These are phyloP conservation scores for Podosphaera leucotricha DNA, from an alignment of 2,329 filamentous ascomycete species.

Conservation along the genomic window DNA sequence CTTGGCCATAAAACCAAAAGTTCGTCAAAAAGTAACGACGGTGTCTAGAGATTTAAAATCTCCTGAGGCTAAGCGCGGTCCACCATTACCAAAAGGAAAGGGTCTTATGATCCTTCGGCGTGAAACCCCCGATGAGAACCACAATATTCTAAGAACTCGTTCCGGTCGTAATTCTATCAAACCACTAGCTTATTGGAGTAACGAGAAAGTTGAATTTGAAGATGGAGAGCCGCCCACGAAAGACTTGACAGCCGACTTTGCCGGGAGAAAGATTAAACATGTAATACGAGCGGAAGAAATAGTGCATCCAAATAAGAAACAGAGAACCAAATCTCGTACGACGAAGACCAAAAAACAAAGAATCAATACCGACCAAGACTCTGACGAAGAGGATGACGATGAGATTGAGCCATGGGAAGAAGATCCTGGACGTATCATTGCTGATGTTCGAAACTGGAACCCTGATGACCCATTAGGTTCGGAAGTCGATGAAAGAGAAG, in stretches of 20 bases:
- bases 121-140: conserved; percentile 19
- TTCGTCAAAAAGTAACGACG: conserved; percentile 4
- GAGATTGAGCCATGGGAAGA: conserved; percentile 48
- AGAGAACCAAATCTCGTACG: conserved; percentile 9
- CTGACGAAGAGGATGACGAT: conserved; percentile 14
- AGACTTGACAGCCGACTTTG: conserved; percentile 27
- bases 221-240: conserved; percentile 26
- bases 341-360: conserved; percentile 16
- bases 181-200: conserved; percentile 69
- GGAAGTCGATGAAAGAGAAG: conserved; percentile 30
- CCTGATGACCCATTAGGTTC: conserved; percentile 32
- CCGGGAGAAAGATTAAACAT: conserved; percentile 50
- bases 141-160: conserved; percentile 31
- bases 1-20: neutral
- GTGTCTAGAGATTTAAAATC: conserved; percentile 10
- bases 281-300: conserved; percentile 49
- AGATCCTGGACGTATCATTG: conserved; percentile 37
- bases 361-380: conserved; percentile 11
- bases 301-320: conserved; percentile 16
- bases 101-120: conserved; percentile 26
- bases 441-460: conserved; percentile 41
- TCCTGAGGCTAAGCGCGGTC: conserved; percentile 13
- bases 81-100: conserved; percentile 20
- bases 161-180: conserved; percentile 58
- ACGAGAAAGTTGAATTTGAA: conserved; percentile 50